Conservation (phyloP, 305 asterid genomes). For the Fraxinus albicans region DNA sequence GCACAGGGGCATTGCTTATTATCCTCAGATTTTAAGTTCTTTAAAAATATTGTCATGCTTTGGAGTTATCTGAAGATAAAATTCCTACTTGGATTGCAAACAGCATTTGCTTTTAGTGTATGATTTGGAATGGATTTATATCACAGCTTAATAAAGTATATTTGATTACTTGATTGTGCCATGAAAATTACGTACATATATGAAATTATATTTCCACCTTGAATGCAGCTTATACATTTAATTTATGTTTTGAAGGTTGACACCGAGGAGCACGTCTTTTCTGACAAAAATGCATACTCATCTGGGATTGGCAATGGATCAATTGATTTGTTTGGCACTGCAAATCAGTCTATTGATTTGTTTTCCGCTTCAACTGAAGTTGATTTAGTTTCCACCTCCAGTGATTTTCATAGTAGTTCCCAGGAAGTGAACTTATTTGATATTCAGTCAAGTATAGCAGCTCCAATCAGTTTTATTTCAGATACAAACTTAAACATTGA, state of each 20-base stretch:
- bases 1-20: background rate
- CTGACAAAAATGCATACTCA: conserved; percentile 34
- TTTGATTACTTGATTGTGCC: conserved; percentile 8
- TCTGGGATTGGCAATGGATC: conserved; percentile 29
- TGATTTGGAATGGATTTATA: background rate
- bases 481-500: conserved; percentile 31
- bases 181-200: conserved; percentile 1
- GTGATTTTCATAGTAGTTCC: conserved; percentile 34
- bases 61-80: background rate
- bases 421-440: conserved; percentile 34
- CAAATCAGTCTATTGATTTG: conserved; percentile 38
- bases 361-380: conserved; percentile 39
- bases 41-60: background rate
- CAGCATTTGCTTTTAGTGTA: background rate
- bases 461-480: conserved; percentile 30
- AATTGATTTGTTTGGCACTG: conserved; percentile 30
- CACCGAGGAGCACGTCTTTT: conserved; percentile 28
- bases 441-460: conserved; percentile 29
- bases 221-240: conserved; percentile 32
- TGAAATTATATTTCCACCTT: conserved; percentile 19
- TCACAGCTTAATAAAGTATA: conserved; percentile 1
- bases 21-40: background rate
- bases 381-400: conserved; percentile 43
- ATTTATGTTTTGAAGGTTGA: conserved; percentile 43
- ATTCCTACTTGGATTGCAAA: conserved; percentile 6